Evolutionary conservation across 2,329 filamentous ascomycete genomes (phyloP).

Genomic region (Nothomitra cinnamomea): DNA sequence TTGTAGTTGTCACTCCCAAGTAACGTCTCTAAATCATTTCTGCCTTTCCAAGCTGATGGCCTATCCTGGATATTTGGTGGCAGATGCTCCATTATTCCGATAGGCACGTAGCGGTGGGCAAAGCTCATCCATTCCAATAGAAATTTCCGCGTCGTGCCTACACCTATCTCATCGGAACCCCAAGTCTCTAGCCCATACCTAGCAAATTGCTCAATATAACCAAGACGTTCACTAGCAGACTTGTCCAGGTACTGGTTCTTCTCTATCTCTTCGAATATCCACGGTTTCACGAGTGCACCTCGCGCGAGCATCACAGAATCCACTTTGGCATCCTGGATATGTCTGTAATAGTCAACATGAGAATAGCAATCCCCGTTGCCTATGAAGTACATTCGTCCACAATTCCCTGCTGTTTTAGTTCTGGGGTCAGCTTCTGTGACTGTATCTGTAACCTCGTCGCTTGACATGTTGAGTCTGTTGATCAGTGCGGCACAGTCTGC

Average conservation of each 20-base stretch:
- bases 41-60: constrained; percentile 64
- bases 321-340: constrained; percentile 61
- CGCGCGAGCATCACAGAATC: constrained; percentile 97
- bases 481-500: constrained; percentile 75
- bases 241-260: constrained; percentile 91
- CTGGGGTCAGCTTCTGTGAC: constrained; percentile 52
- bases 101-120: constrained; percentile 73
- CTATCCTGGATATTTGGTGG: constrained; percentile 81
- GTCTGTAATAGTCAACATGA: constrained; percentile 68
- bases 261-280: constrained; percentile 95
- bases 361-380: constrained; percentile 96
- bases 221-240: constrained; percentile 68
- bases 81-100: constrained; percentile 74
- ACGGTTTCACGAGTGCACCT: constrained; percentile 90
- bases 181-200: constrained; percentile 84
- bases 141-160: constrained; percentile 82
- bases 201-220: constrained; percentile 75
- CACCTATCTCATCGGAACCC: constrained; percentile 87
- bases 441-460: constrained; percentile 55
- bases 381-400: constrained; percentile 69
- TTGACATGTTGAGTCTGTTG: constrained; percentile 57
- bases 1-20: constrained; percentile 80
- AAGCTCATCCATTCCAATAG: constrained; percentile 94
- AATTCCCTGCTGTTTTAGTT: constrained; percentile 36
- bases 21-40: constrained; percentile 87